A percentile compares a stretch with the other conserved stretches of the same genome.
Evolutionary conservation across 2,329 filamentous ascomycete genomes (phyloP).

Genomic region (Atkinsonella texensis): DNA sequence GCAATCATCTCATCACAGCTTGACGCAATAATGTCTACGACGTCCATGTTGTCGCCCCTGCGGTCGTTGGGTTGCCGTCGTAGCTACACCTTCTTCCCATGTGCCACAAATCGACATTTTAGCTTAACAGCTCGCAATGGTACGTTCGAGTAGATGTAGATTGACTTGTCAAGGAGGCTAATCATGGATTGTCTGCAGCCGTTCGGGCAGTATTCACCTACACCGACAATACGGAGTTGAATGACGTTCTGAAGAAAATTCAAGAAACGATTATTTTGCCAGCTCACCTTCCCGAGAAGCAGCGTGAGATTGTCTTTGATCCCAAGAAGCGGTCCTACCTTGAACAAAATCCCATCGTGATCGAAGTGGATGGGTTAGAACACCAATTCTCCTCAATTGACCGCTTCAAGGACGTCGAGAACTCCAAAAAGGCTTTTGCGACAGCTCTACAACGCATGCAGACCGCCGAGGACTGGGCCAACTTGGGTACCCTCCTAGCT

Average conservation of each 20-base stretch:
- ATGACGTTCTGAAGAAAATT: slow-evolving; percentile 38
- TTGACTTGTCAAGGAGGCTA: slow-evolving; percentile 1
- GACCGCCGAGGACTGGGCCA: slow-evolving; percentile 36
- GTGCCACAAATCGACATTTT: slow-evolving; percentile 13
- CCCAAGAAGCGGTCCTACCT: slow-evolving; percentile 34
- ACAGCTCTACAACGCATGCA: slow-evolving; percentile 33
- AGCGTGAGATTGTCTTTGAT: slow-evolving; percentile 42
- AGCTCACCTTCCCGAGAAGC: slow-evolving; percentile 39
- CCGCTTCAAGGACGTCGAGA: slow-evolving; percentile 28
- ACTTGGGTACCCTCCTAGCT: slow-evolving; percentile 39
- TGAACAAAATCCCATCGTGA: slow-evolving; percentile 40
- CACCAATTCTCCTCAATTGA: slow-evolving; percentile 38
- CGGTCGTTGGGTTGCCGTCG: slow-evolving; percentile 12
- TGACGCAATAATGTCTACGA: slow-evolving; percentile 10
- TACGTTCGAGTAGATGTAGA: slow-evolving; percentile 9
- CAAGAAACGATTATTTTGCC: slow-evolving; percentile 50
- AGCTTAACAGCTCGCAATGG: slow-evolving; percentile 18
- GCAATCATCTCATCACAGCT: background rate
- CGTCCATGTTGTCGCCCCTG: slow-evolving; percentile 14
- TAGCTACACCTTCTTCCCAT: background rate
- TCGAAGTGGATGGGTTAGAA: slow-evolving; percentile 46
- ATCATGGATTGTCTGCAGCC: slow-evolving; percentile 13
- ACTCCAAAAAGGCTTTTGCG: slow-evolving; percentile 25
- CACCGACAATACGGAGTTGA: slow-evolving; percentile 41
- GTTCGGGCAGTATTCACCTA: slow-evolving; percentile 33